Evolutionary conservation across 106 monocot genomes (phyloP).

Genomic region (Dioscorea zingiberensis): DNA sequence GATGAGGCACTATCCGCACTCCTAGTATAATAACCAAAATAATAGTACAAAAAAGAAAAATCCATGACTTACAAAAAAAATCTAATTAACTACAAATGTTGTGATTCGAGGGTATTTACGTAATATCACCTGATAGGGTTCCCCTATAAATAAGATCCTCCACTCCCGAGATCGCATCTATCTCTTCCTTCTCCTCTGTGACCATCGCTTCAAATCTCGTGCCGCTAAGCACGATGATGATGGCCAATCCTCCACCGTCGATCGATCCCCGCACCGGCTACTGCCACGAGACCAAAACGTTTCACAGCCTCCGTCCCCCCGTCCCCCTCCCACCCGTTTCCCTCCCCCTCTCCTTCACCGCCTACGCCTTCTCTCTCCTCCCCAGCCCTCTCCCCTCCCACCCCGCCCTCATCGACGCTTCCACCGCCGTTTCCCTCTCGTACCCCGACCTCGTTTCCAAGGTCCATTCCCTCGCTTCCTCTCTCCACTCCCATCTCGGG

Average conservation of each 20-base stretch:
- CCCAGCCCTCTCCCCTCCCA: slow-evolving; percentile 34
- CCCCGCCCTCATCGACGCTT: slow-evolving; percentile 40
- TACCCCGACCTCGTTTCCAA: slow-evolving; percentile 32
- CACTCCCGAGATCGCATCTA: no score
- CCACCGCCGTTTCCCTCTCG: slow-evolving; percentile 28
- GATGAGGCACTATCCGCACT: no score
- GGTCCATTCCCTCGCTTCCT: slow-evolving; percentile 20
- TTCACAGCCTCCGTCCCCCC: slow-evolving; percentile 41
- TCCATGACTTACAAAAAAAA: no score
- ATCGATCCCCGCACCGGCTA: slow-evolving; percentile 32
- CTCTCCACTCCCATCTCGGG: slow-evolving; percentile 4
- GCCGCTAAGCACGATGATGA: no score
- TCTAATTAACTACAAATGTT: no score
- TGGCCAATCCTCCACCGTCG: neutral
- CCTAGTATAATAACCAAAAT: no score
- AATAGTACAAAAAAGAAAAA: no score
- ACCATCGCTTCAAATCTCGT: no score
- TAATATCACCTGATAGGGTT: no score
- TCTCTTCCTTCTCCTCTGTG: no score
- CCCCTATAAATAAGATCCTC: no score
- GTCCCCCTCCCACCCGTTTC: slow-evolving; percentile 24
- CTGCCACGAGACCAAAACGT: slow-evolving; percentile 21
- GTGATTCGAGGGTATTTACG: no score
- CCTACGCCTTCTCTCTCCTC: slow-evolving; percentile 38
- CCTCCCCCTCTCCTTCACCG: slow-evolving; percentile 31